These are phyloP conservation scores for Pleodorina starrii DNA, from an alignment of 139 green algal genomes.

Conservation along the genomic window DNA sequence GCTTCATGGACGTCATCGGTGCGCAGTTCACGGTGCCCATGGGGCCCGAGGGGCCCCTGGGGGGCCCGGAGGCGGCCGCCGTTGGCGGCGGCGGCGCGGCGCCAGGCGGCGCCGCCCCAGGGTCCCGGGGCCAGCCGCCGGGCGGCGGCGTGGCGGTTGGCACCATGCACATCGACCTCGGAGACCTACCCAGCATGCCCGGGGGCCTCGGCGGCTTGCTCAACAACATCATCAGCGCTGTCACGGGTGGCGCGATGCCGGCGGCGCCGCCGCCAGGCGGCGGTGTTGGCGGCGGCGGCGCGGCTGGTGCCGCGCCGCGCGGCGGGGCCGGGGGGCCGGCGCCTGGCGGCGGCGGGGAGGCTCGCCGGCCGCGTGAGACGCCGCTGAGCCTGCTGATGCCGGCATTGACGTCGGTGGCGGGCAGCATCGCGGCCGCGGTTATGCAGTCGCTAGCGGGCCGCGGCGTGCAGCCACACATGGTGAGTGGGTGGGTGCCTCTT, in stretches of 20 bases:
- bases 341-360: neutral
- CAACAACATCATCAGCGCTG: conserved; percentile 3
- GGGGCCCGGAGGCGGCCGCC: neutral
- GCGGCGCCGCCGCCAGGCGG: neutral
- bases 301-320: neutral
- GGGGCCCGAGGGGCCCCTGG: neutral
- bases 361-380: neutral
- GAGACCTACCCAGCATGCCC: neutral
- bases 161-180: conserved; percentile 11
- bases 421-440: conserved; percentile 23
- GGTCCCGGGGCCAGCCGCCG: neutral
- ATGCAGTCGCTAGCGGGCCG: conserved; percentile 12
- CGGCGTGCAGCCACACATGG: neutral
- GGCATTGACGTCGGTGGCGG: conserved; percentile 26
- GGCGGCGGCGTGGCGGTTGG: neutral
- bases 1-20: conserved; percentile 24
- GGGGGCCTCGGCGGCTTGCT: neutral
- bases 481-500: neutral
- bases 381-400: conserved; percentile 37
- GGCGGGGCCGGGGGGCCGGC: neutral
- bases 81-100: neutral
- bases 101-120: neutral
- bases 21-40: neutral
- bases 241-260: neutral
- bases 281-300: neutral